phyloP scores from a whole-genome alignment of 345 rosid species.

The Sisymbrium irio region DNA sequence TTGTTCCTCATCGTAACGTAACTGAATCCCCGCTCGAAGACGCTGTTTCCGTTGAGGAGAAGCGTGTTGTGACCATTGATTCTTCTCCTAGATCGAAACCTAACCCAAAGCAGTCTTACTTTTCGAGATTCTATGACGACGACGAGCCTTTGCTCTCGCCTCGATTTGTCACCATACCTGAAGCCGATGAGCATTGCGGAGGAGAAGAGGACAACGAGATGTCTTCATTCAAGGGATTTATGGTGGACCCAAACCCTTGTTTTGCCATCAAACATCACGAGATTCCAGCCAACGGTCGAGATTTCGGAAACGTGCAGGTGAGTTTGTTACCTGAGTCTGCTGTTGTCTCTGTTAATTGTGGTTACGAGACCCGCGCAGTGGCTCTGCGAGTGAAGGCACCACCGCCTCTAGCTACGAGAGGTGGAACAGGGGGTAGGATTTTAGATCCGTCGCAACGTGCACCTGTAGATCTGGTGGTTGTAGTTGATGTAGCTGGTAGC shows the following conservation, averaged over 20 bases:
- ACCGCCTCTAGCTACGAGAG: slow-evolving; percentile 8
- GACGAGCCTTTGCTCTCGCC: slow-evolving; percentile 76
- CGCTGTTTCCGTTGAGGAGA: slow-evolving; percentile 32
- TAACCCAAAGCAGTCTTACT: slow-evolving; percentile 5
- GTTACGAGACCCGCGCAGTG: slow-evolving; percentile 61
- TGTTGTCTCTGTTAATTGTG: slow-evolving; percentile 53
- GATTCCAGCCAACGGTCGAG: slow-evolving; percentile 25
- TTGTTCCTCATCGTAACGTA: slow-evolving; percentile 37
- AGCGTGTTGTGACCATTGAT: slow-evolving; percentile 26
- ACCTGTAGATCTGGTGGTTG: slow-evolving; percentile 74
- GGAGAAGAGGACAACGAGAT: slow-evolving; percentile 41
- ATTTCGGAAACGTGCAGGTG: slow-evolving; percentile 56
- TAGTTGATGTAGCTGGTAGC: slow-evolving; percentile 63
- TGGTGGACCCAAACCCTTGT: slow-evolving; percentile 49
- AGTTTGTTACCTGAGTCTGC: slow-evolving; percentile 62
- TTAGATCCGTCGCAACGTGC: slow-evolving; percentile 49
- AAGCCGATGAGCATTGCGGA: slow-evolving; percentile 55
- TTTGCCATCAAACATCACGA: slow-evolving; percentile 51
- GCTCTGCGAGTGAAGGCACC: slow-evolving; percentile 68
- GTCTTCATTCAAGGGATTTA: slow-evolving; percentile 76
- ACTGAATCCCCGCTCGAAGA: slow-evolving; percentile 5
- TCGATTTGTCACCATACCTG: slow-evolving; percentile 62
- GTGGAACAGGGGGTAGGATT: slow-evolving; percentile 16
- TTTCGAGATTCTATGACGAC: slow-evolving; percentile 60
- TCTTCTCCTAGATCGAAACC: slow-evolving; percentile 39